Base-by-base conservation (phyloP, 2,329 filamentous ascomycete genomes). In the Didymella arachidicola region DNA sequence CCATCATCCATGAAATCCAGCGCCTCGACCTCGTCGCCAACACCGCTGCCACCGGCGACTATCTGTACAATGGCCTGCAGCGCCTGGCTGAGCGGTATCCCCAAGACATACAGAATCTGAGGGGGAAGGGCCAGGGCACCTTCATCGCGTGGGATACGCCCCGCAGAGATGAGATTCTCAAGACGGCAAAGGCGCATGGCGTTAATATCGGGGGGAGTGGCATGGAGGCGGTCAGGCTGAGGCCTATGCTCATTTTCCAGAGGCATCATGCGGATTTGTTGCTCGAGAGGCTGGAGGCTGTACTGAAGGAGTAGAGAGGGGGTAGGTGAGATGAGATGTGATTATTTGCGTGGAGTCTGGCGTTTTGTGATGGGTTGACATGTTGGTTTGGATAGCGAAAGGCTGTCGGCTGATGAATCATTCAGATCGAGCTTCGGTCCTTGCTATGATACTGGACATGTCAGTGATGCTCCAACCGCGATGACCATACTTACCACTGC, bases 221-320 rank as follows among this genome's bases (percentile, higher is more conserved):
- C 14, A 83, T 84, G 71, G 82, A 72, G 53, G 92, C 93, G 27
- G 90, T 97, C 12, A 82, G 93, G 49, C 80, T 97, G 74, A 82
- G 93, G 70, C 93, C 93, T 42, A 97, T 97, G 93, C 80, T 97
- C 69, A 89, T 93, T 72, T 95, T 97, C 83, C 90, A 97, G 86
- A 86, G 92, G 84, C 87, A 90, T 76, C 94, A 98, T 79, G 93
- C 90, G 22, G 91, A 97, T 79, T 87, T 97, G 60, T 81, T 97
- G 69, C 78, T 96, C 47, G 92, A 91, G 69, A 85, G 84, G 25
- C 74, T 96, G 66, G 92, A 96, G 82, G 92, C 90, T 82, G 82
- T 93, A 65, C 84, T 87, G 66, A 86, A 81, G 74, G 64, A 60
- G 44, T 74, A 68, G 51, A 68, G 51, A 36, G 7, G n/a, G 38